Conservation (phyloP, 148 eudicot species). For the Chenopodium suecicum region DNA sequence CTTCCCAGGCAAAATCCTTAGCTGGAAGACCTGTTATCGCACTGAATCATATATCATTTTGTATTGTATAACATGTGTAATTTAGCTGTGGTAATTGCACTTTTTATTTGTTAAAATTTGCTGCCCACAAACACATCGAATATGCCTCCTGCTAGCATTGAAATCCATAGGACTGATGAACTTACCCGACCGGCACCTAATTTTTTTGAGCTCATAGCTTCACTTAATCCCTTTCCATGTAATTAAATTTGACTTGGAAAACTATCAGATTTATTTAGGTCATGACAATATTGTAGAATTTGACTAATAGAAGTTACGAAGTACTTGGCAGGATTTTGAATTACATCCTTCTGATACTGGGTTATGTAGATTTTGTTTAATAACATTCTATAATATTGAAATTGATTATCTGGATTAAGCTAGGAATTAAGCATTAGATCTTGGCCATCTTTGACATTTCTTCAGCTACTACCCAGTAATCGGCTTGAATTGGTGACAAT, state of each 20-base stretch:
- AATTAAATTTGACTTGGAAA: background rate
- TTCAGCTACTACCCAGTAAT: background rate
- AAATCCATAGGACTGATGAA: background rate
- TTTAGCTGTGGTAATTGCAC: background rate
- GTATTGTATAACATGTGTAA: background rate
- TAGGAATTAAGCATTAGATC: background rate
- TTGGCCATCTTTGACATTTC: background rate
- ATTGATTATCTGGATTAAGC: background rate
- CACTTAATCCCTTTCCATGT: background rate
- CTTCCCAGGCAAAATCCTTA: background rate
- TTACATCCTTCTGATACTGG: background rate
- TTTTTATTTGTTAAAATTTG: background rate
- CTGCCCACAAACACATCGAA: background rate
- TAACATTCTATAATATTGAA: background rate
- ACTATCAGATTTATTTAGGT: background rate
- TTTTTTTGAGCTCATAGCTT: background rate
- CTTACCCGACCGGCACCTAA: background rate
- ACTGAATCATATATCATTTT: background rate
- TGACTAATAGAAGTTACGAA: background rate
- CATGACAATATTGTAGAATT: background rate
- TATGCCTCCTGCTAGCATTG: background rate
- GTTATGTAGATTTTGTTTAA: background rate
- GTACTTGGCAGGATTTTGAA: background rate
- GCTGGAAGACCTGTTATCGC: background rate
- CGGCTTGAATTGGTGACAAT: background rate